Base-by-base conservation (phyloP, 139 green algal genomes). In the Chlorella sp. region DNA sequence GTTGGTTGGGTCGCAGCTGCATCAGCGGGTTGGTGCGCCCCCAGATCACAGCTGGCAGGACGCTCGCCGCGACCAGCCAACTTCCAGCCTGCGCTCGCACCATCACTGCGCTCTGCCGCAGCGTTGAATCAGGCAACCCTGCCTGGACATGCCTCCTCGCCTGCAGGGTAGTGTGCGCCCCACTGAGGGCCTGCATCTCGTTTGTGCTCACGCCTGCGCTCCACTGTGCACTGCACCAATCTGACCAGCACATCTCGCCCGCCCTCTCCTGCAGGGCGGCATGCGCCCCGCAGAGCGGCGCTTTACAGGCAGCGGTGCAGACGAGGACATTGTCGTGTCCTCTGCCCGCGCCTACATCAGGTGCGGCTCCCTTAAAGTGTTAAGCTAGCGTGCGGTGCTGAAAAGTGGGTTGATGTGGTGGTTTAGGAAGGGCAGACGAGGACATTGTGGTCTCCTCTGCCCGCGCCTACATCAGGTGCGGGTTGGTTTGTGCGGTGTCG, bases 241-340 rank as follows among this genome's bases (percentile, higher is more conserved):
- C n/a, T n/a, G n/a, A n/a, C n/a, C n/a, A n/a, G n/a, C n/a, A n/a
- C n/a, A n/a, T n/a, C 16, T 30, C 19, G 11, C 3, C 48, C 19
- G 26, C 3, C 48, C 51, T 0, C 19, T 38, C 8, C n/a, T 79
- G 38, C 91, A 92, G 80, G 89, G 88, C 65, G 87, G 90, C 34
- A 89, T 78, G 30, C 51, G 51, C 51, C 51, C 51, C 51, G 89
- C 91, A 41, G 81, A 93, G 81, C 84, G 92, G 24, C 87, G 83
- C 16, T 97, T 96, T 90, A 94, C 90, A 85, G 94, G 96, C 54
- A 94, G 83, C 17, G 96, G 95, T 36, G 93, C 97, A 0, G 90
- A 98, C 77, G 94, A 96, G 80, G 97, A 99, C 89, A 96, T 99
- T 75, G 96, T 99, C 16, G 96, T 99, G 46, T 89, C 95, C 14